Percentiles rank a stretch among this genome's conserved stretches.
Conservation (phyloP, 78 protist species). For the Protostelium mycophagum region DNA sequence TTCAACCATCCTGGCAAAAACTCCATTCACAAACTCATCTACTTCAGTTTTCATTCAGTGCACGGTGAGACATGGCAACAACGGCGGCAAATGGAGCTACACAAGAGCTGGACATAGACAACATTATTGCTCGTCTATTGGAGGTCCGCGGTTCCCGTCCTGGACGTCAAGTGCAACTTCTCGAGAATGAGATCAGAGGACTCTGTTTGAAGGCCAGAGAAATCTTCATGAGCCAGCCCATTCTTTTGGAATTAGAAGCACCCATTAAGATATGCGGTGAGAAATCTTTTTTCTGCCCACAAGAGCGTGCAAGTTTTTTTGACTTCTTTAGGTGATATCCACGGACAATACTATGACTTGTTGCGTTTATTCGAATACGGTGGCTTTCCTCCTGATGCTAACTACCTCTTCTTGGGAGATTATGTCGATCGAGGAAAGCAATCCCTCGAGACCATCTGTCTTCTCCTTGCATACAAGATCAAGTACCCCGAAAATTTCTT, state of each 20-base stretch:
- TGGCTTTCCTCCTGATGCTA: slow-evolving; percentile 99
- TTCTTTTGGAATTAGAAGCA: slow-evolving; percentile 94
- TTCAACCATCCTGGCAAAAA: neutral
- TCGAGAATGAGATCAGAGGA: slow-evolving; percentile 76
- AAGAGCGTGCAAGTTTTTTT: neutral
- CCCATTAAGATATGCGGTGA: slow-evolving; percentile 94
- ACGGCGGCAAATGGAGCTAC: neutral
- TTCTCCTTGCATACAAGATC: slow-evolving; percentile 99
- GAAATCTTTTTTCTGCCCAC: neutral
- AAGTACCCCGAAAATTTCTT: slow-evolving; percentile 99
- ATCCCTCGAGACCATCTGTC: slow-evolving; percentile 95
- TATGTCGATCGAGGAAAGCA: slow-evolving; percentile 99
- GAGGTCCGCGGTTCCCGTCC: slow-evolving; percentile 89
- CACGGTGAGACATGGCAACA: neutral
- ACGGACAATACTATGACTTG: slow-evolving; percentile 98
- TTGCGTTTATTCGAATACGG: slow-evolving; percentile 98
- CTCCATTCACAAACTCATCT: neutral
- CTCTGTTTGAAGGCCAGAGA: slow-evolving; percentile 82
- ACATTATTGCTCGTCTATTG: slow-evolving; percentile 78
- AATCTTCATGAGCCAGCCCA: slow-evolving; percentile 91
- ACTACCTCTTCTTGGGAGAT: slow-evolving; percentile 98
- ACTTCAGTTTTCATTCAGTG: neutral
- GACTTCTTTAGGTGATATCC: slow-evolving; percentile 83
- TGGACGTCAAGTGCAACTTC: slow-evolving; percentile 86
- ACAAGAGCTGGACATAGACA: slow-evolving; percentile 75